phyloP scores from a whole-genome alignment of 2,329 filamentous ascomycete species.

The Leptodontidium sp. region DNA sequence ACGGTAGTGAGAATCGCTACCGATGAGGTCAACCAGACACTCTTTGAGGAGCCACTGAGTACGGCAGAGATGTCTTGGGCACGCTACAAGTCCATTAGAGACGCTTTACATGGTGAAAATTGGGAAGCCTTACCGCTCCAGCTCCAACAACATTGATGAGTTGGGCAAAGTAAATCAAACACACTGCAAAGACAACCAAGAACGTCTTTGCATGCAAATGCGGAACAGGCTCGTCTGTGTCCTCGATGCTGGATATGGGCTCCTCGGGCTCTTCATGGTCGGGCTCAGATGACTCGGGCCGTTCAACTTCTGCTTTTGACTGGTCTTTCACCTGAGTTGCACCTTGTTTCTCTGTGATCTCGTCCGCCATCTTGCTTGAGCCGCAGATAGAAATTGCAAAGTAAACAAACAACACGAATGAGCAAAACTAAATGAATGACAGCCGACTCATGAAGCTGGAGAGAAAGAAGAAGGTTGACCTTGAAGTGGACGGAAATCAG shows the following conservation, averaged over 20 bases:
- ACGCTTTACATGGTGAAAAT: neutral
- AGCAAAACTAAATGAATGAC: neutral
- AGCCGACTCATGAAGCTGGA: neutral
- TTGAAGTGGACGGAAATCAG: neutral
- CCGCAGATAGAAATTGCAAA: neutral
- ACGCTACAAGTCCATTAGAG: constrained; percentile 15
- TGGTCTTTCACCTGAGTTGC: neutral
- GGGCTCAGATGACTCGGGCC: constrained; percentile 13
- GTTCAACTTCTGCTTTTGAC: neutral
- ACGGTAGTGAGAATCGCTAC: constrained; percentile 51
- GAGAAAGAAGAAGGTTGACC: neutral
- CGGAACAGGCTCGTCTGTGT: constrained; percentile 31
- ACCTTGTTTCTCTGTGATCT: constrained; percentile 16
- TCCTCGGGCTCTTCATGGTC: neutral
- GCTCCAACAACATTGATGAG: constrained; percentile 48
- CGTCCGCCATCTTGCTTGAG: neutral
- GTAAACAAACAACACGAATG: constrained; percentile 2
- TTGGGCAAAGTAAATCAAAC: constrained; percentile 50
- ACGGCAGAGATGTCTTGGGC: constrained; percentile 23
- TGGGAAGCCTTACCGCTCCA: constrained; percentile 21
- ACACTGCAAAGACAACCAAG: constrained; percentile 48
- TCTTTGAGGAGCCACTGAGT: constrained; percentile 20
- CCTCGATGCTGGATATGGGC: constrained; percentile 22
- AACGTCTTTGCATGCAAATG: constrained; percentile 49
- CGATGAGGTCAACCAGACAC: constrained; percentile 48